phyloP scores from a whole-genome alignment of 1,284 basidiomycete species.

The Malassezia restricta region DNA sequence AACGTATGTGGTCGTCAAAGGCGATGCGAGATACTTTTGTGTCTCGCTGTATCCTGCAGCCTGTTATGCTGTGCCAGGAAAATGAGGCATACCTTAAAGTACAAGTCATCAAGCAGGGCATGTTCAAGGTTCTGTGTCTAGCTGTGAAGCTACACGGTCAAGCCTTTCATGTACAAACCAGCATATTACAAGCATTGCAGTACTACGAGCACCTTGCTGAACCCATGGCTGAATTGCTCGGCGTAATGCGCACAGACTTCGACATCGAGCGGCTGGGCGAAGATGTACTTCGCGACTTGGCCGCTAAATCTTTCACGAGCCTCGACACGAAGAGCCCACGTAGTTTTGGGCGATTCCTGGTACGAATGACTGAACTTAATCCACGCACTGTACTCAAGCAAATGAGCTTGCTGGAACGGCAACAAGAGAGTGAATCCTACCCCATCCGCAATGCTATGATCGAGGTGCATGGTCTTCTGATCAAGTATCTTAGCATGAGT shows the following conservation, averaged over 20 bases:
- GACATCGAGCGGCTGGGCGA: conserved; percentile 81
- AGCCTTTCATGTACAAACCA: conserved; percentile 58
- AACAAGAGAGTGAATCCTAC: conserved; percentile 91
- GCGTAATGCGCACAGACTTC: conserved; percentile 68
- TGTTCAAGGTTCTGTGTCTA: conserved; percentile 79
- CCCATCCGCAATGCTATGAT: conserved; percentile 63
- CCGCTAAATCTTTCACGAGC: conserved; percentile 61
- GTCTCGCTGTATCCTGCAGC: conserved; percentile 48
- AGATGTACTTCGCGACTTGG: conserved; percentile 74
- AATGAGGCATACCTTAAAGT: conserved; percentile 77
- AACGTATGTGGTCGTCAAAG: conserved; percentile 34
- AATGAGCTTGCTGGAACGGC: conserved; percentile 67
- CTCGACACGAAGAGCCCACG: conserved; percentile 79
- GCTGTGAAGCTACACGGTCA: conserved; percentile 86
- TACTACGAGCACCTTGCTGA: conserved; percentile 91
- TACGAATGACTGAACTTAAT: conserved; percentile 67
- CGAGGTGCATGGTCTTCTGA: conserved; percentile 43
- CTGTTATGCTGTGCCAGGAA: conserved; percentile 75
- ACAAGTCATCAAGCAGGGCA: conserved; percentile 58
- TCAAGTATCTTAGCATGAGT: conserved; percentile 47
- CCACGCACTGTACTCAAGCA: conserved; percentile 80
- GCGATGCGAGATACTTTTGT: conserved; percentile 36
- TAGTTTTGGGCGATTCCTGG: conserved; percentile 72
- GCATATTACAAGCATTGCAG: conserved; percentile 79
- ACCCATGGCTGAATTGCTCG: conserved; percentile 80